A percentile compares a stretch with the other conserved stretches of the same genome.
Evolutionary conservation across 768 basidiomycete genomes (phyloP).

Genomic region (Mycena albidolilacea): DNA sequence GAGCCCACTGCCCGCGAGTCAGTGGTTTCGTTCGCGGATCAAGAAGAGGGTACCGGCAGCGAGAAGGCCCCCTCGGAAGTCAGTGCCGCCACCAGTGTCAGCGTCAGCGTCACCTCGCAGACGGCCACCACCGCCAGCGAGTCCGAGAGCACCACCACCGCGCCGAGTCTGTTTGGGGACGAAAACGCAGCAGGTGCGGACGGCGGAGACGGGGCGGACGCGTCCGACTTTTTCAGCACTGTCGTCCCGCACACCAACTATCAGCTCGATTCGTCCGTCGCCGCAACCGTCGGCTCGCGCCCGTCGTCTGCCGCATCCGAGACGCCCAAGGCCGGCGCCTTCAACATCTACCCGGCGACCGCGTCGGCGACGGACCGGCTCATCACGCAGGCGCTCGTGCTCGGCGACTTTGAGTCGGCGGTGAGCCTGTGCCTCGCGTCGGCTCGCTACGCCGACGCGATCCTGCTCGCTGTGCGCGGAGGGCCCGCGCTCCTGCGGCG

Average conservation of each 20-base stretch:
- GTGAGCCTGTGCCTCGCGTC: conserved; percentile 92
- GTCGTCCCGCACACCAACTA: conserved; percentile 89
- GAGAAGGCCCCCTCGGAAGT: conserved; percentile 85
- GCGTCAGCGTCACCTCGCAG: conserved; percentile 70
- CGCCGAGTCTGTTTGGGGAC: conserved; percentile 90
- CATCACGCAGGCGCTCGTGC: conserved; percentile 92
- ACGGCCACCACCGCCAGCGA: conserved; percentile 72
- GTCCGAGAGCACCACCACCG: conserved; percentile 83
- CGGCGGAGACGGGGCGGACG: conserved; percentile 57
- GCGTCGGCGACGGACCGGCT: conserved; percentile 91
- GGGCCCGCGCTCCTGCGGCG: conserved; percentile 88
- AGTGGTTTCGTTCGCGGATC: conserved; percentile 89
- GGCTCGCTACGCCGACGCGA: conserved; percentile 94
- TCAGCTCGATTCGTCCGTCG: conserved; percentile 89
- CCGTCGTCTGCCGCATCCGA: conserved; percentile 88
- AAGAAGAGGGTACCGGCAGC: conserved; percentile 62
- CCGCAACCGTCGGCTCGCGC: conserved; percentile 94
- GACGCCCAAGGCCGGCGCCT: conserved; percentile 78
- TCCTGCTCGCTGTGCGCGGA: conserved; percentile 92
- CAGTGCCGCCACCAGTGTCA: conserved; percentile 56
- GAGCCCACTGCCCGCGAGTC: conserved; percentile 70
- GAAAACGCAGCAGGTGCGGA: conserved; percentile 67
- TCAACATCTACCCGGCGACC: conserved; percentile 90
- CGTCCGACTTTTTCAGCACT: conserved; percentile 89
- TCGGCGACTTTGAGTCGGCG: conserved; percentile 96